Evolutionary conservation across 257 asterid species (phyloP), one percentile per base, ranked within the genome.

Genomic region (Solanum virginianum): DNA sequence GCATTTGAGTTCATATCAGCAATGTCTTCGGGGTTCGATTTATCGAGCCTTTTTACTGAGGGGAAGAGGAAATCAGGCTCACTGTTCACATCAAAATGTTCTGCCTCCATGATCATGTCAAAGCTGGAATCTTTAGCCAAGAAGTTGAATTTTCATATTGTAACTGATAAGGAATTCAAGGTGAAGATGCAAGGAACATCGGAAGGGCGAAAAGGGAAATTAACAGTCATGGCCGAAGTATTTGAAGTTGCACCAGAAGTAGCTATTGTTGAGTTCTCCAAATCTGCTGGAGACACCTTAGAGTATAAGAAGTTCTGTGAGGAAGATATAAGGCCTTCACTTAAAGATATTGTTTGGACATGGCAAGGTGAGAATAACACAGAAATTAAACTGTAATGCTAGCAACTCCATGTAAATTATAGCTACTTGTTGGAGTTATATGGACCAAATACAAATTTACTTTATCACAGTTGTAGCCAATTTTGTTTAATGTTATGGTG

Each of bases 281-380:
- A 93, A 88, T 88, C 93, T 15, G 86, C 93, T 8, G 99, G 99
- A 13, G 99, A 95, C 86, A 94, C 99, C 9, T 83, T 94, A 14
- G 99, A 95, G 93, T 95, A 95, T 80, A 83, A 18, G 89, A 94
- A 91, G 87, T 89, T 95, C 3, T 95, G 93, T 15, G 97, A 92
- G 63, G 98, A 95, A 69, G 97, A 92, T 16, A 88, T 88, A 18
- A 77, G 99, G 92, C 97, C 97, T 13, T 94, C 94, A 6, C 90
- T 95, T 74, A 90, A 94, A 83, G 99, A 95, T 88, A 94, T 95
- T 47, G 98, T 95, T 24, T 95, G 99, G 99, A 94, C 91, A 66
- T 95, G 99, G 99, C 98, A 95, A 87, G 99, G 99, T n/a, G 98
- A 93, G 90, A 86, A 49, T 56, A 85, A 24, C 1, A 60, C 84